Evolutionary conservation across 2,329 filamentous ascomycete species (phyloP).

Genomic region (Exophiala sp.): DNA sequence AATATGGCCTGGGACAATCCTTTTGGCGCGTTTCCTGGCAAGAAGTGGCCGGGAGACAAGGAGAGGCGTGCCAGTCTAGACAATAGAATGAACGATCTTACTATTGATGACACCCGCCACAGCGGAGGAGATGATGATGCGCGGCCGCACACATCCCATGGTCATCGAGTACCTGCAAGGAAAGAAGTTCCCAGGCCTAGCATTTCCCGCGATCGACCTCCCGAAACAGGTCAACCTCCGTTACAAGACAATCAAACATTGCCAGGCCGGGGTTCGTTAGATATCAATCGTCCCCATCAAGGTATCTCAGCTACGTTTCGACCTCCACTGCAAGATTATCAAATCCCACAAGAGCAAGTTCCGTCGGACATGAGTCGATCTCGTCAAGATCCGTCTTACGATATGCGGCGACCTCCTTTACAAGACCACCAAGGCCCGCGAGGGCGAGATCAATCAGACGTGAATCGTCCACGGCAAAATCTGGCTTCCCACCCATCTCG

Average conservation of each 20-base stretch:
- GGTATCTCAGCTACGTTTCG: neutral
- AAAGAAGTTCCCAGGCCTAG: constrained; percentile 14
- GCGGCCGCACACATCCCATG: constrained; percentile 22
- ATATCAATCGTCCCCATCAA: neutral
- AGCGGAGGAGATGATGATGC: constrained; percentile 9
- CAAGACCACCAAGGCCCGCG: constrained; percentile 1
- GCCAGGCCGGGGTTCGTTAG: neutral
- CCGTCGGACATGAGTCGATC: too few relatives aligned
- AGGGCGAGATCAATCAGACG: neutral
- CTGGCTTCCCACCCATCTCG: neutral
- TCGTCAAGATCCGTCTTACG: constrained; percentile 8
- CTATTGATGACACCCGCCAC: constrained; percentile 5
- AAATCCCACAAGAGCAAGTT: too few relatives aligned
- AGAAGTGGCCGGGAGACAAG: constrained; percentile 33
- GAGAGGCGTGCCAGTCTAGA: constrained; percentile 32
- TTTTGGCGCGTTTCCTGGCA: constrained; percentile 42
- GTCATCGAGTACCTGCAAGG: constrained; percentile 9
- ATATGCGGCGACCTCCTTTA: constrained; percentile 4
- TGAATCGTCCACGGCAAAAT: neutral
- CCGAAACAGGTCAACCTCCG: constrained; percentile 3
- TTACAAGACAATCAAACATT: constrained; percentile 2
- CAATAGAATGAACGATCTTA: constrained; percentile 16
- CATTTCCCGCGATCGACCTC: constrained; percentile 17
- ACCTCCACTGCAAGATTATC: neutral
- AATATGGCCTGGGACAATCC: constrained; percentile 44